Conservation (phyloP, 176 grass and related monocot species). For the Carex kokanica region DNA sequence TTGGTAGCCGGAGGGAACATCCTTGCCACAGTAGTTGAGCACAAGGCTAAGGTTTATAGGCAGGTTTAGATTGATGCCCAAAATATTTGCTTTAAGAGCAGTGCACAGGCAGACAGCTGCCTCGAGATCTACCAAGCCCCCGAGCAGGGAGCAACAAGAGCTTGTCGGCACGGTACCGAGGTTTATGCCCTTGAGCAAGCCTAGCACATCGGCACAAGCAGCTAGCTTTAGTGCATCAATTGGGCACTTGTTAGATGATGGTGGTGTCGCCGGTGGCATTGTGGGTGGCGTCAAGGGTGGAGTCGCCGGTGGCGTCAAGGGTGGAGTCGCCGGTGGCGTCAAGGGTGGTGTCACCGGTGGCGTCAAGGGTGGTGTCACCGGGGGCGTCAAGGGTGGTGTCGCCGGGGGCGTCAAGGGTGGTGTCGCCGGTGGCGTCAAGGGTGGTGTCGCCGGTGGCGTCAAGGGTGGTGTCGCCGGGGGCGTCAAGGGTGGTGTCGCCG, state of each 20-base stretch:
- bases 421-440: too few relatives aligned
- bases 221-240: background rate
- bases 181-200: background rate
- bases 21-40: conserved; percentile 65
- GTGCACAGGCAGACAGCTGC: conserved; percentile 68
- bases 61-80: conserved; percentile 45
- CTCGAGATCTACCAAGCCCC: conserved; percentile 46
- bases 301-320: too few relatives aligned
- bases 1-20: conserved; percentile 30
- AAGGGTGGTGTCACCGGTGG: background rate
- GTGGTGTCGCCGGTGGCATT: background rate
- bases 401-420: too few relatives aligned
- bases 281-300: too few relatives aligned
- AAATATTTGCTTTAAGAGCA: conserved; percentile 48
- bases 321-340: too few relatives aligned
- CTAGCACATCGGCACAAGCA: background rate
- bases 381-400: too few relatives aligned
- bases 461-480: too few relatives aligned
- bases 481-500: too few relatives aligned
- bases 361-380: too few relatives aligned
- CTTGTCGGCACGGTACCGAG: background rate
- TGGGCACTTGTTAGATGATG: background rate
- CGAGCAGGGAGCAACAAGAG: conserved; percentile 15
- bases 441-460: too few relatives aligned
- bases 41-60: conserved; percentile 47